These are phyloP conservation scores for Starmerella bombi DNA, from an alignment of 805 yeast species.

Conservation along the genomic window DNA sequence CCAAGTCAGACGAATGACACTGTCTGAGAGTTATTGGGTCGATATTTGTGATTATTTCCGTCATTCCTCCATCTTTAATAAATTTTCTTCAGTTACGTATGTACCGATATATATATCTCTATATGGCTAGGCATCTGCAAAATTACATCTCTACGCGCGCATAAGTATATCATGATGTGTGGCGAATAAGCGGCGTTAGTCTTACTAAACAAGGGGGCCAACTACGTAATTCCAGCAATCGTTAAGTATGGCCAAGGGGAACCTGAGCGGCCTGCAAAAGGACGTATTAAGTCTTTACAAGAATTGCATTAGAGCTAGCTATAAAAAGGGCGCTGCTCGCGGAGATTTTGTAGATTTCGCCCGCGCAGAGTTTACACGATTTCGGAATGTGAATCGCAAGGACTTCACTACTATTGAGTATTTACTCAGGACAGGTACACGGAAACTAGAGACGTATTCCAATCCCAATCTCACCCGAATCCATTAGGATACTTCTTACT, in stretches of 20 bases:
- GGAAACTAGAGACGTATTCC: conserved; percentile 58
- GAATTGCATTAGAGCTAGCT: conserved; percentile 34
- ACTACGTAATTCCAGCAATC: no score
- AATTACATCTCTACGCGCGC: no score
- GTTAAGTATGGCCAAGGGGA: neutral
- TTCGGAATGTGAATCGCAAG: conserved; percentile 47
- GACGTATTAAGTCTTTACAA: conserved; percentile 38
- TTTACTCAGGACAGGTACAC: conserved; percentile 60
- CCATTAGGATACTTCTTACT: conserved; percentile 19
- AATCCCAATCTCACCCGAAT: conserved; percentile 62
- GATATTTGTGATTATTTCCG: no score
- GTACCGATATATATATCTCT: no score
- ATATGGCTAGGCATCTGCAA: no score
- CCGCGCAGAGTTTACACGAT: conserved; percentile 50
- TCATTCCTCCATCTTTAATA: no score
- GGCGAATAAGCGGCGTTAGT: no score
- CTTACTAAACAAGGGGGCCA: no score
- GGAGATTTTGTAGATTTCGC: conserved; percentile 35
- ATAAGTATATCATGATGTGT: no score
- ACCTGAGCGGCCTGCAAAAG: conserved; percentile 29
- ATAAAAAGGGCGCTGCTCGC: conserved; percentile 40
- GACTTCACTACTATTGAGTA: conserved; percentile 82
- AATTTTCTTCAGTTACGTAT: no score
- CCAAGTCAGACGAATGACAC: no score
- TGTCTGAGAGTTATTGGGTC: no score